A percentile compares a stretch with the other conserved stretches of the same genome.
These are phyloP conservation scores for Solanum tarapatanum DNA, from an alignment of 257 asterid genomes.

Conservation along the genomic window DNA sequence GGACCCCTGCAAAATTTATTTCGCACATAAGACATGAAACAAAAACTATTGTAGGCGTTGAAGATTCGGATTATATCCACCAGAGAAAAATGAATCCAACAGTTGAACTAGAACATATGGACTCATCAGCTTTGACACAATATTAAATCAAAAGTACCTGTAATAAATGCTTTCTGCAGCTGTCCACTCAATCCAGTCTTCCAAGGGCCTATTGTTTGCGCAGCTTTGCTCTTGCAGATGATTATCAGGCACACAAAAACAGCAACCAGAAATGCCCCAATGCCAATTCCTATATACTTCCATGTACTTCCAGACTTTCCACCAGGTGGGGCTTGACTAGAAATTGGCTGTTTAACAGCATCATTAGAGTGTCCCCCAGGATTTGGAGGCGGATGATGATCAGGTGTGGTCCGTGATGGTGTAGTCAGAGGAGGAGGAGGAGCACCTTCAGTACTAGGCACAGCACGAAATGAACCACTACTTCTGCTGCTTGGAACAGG, in stretches of 20 bases:
- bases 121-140: background rate
- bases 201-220: conserved; percentile 64
- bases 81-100: background rate
- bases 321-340: conserved; percentile 2
- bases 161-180: conserved; percentile 82
- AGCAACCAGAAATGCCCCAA: conserved; percentile 23
- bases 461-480: conserved; percentile 87
- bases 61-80: background rate
- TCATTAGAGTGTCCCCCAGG: background rate
- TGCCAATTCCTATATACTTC: conserved; percentile 38
- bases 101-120: background rate
- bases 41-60: background rate
- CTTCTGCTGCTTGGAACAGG: conserved; percentile 56
- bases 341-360: conserved; percentile 12
- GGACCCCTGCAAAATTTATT: conserved; percentile 22
- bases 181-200: conserved; percentile 91
- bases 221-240: conserved; percentile 51
- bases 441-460: conserved; percentile 27
- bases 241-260: conserved; percentile 19
- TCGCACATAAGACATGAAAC: background rate
- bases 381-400: conserved; percentile 6
- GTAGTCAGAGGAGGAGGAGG: conserved; percentile 11
- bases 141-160: conserved; percentile 32
- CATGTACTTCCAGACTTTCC: conserved; percentile 18
- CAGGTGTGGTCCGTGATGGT: conserved; percentile 10